Evolutionary conservation across 805 yeast species (phyloP), one percentile per base, ranked within the genome.

Genomic region (Cyberlindnera petersonii): DNA sequence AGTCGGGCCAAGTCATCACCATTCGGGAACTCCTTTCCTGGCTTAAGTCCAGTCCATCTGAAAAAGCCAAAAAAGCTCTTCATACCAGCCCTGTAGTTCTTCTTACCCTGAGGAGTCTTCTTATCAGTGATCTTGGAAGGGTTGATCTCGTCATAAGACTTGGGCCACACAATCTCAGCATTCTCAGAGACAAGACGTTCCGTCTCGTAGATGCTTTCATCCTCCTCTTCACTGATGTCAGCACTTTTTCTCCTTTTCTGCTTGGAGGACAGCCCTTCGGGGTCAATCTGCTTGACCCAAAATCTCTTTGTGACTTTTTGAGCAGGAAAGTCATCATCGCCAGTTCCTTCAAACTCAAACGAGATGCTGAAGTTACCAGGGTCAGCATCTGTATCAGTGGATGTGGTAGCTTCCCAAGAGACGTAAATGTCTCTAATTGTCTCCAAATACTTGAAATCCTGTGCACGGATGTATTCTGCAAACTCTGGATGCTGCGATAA

Each of bases 11-110:
- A 68, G 9, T 81, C 87, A 44, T 81, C 91, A 18, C 95, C 96
- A 40, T 74, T 71, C 44, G 88, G 73, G 55, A 79, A 86, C 56
- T 79, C 93, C 61, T 78, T 85, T 2, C 86, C 84, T 2, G 86
- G 82, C 47, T 79, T 81, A 24, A 63, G 58, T 0, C 95, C 95
- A 1, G 93, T 82, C 89, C 94, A 88, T 33, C 68, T 66, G 56
- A 88, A 89, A 81, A 89, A 89, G 6, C 87, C 82, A 60, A 91
- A 89, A 53, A 91, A 82, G 11, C 91, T 79, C 54, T 81, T 80
- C 87, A 82, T 82, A 5, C 89, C 89, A 15, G 68, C 55, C 42
- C 89, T 64, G 54, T 82, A 82, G 40, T 67, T 65, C 50, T 72
- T 77, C 59, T 81, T 81, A 30, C 77, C 79, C 16, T 71, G 75